Percentiles rank a stretch among this genome's conserved stretches.
These are phyloP conservation scores for Carallia pectinifolia DNA, from an alignment of 345 rosid genomes.

Conservation along the genomic window DNA sequence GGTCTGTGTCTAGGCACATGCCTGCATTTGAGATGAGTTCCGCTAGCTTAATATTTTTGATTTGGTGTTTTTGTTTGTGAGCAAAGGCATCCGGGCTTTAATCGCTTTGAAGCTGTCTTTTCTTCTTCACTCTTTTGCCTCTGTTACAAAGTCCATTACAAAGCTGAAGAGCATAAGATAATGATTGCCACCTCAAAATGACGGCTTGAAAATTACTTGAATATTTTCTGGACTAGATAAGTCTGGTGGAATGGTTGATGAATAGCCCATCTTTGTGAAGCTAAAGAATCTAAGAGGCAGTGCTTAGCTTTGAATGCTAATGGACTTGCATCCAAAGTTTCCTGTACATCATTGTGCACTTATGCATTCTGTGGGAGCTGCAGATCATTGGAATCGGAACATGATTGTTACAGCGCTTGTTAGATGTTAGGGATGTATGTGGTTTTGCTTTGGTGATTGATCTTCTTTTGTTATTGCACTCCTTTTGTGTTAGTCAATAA, in stretches of 20 bases:
- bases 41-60: too few species aligned
- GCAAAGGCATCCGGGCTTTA: too few species aligned
- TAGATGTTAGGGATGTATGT: background rate
- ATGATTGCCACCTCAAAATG: background rate
- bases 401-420: background rate
- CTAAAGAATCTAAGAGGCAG: constrained; percentile 23
- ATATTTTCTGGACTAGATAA: background rate
- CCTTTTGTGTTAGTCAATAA: background rate
- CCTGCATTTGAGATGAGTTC: too few species aligned
- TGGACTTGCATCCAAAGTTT: constrained; percentile 31
- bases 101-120: too few species aligned
- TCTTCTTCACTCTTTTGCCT: too few species aligned
- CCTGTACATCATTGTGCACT: constrained; percentile 10
- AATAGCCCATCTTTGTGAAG: constrained; percentile 32
- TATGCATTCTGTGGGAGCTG: constrained; percentile 14
- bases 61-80: too few species aligned
- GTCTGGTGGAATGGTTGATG: background rate
- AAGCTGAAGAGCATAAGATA: too few species aligned
- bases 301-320: constrained; percentile 47
- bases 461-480: background rate
- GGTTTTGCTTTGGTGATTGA: background rate
- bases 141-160: too few species aligned
- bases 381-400: constrained; percentile 34
- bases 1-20: too few species aligned
- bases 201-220: background rate